Evolutionary conservation across 306 rosid genomes (phyloP), one percentile per base, ranked within the genome.

Genomic region (Begonia loranthoides): DNA sequence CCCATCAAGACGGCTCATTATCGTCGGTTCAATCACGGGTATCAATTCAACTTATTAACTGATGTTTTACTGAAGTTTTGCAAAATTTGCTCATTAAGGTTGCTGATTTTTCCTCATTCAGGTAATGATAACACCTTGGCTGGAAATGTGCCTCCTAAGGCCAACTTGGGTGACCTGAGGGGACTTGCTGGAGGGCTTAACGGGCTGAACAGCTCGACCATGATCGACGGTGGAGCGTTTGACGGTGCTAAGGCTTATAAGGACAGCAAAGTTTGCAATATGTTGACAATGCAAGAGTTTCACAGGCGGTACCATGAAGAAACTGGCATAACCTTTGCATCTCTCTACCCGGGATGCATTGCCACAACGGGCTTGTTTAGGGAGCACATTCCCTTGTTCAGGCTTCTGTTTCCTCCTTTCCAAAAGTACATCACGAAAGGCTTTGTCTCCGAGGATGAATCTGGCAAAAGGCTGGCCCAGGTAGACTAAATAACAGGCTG

Each of bases 181-280:
- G 99, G 99, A 49, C 85, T 92, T 57, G 68, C 83, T 1, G 87
- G 99, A 13, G 96, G 99, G 45, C 54, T 92, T 61, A 83, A 52
- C 4, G 94, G 94, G 40, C 82, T 86, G 16, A 92, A 92, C 87
- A 79, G 76, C 60, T 86, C 99, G 9, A 11, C 92, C 54, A 92
- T 92, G 99, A 78, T 92, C 5, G 96, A 92, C 46, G 99, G 99
- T 45, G 96, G 94, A 48, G 83, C 68, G 12, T 92, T 92, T 55
- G 99, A 92, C 15, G 99, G 99, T 9, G 99, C 99, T 62, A 92
- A 92, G 79, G 99, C 99, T 13, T 92, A 86, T 80, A 92, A 92
- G 75, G 99, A 92, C 87, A 86, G 96, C 84, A 92, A 86, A 69
- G 96, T 92, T 24, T 92, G 96, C 76, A 92, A 92, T 54, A 92